A percentile compares a stretch with the other conserved stretches of the same genome.
phyloP scores from a whole-genome alignment of 106 monocot genomes.

The Apostasia shenzhenica region DNA sequence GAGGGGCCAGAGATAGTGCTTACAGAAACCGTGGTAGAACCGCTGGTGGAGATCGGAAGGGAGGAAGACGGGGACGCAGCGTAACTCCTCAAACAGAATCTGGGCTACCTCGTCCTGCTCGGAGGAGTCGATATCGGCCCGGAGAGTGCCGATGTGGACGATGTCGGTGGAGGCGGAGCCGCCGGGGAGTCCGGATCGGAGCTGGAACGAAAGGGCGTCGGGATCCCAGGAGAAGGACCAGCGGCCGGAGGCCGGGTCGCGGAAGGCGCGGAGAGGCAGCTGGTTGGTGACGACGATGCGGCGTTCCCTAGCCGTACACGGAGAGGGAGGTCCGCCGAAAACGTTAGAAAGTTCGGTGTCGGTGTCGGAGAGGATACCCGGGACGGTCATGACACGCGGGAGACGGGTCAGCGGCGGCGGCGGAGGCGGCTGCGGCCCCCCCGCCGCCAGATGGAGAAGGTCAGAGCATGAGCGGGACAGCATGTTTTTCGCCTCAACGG shows the following conservation, averaged over 20 bases:
- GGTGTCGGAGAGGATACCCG: not conserved
- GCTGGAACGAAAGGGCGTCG: slow-evolving; percentile 56
- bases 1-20: slow-evolving; percentile 88
- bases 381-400: not conserved
- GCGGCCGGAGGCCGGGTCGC: slow-evolving; percentile 14
- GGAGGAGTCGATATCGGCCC: slow-evolving; percentile 29
- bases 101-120: slow-evolving; percentile 33
- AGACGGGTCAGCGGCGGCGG: not conserved
- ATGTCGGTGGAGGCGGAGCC: slow-evolving; percentile 10
- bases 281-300: slow-evolving; percentile 55
- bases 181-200: slow-evolving; percentile 51
- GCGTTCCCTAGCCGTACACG: slow-evolving; percentile 9
- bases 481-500: not conserved
- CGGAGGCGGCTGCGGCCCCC: not conserved
- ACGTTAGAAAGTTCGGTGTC: not conserved
- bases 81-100: slow-evolving; percentile 35
- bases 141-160: slow-evolving; percentile 64
- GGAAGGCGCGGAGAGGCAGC: slow-evolving; percentile 26
- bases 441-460: not conserved
- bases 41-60: slow-evolving; percentile 42
- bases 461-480: not conserved
- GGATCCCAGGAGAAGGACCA: slow-evolving; percentile 44
- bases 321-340: not conserved
- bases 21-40: slow-evolving; percentile 88
- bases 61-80: slow-evolving; percentile 67